phyloP scores from a whole-genome alignment of 1,284 basidiomycete genomes.

The Abortiporus biennis region DNA sequence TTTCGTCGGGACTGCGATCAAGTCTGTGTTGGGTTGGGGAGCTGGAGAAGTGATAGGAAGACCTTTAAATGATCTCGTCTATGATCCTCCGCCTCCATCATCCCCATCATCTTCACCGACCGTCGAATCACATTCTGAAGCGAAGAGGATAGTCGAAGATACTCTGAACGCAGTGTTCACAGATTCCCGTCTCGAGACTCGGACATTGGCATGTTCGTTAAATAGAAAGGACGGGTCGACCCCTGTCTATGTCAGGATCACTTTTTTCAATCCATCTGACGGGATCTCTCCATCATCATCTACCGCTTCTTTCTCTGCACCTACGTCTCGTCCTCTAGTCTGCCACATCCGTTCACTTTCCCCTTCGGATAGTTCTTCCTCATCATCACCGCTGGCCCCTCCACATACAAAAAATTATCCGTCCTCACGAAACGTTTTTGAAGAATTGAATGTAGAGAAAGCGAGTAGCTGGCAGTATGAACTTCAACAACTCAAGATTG shows the following conservation, averaged over 20 bases:
- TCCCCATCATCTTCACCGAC: too few species aligned
- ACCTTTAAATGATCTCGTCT: conserved; percentile 26
- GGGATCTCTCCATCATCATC: neutral
- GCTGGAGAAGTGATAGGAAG: conserved; percentile 67
- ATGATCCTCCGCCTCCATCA: too few species aligned
- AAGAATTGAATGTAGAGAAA: conserved; percentile 60
- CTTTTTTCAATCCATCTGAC: neutral
- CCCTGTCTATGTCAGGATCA: neutral
- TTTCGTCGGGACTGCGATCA: conserved; percentile 42
- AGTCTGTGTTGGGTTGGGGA: conserved; percentile 60
- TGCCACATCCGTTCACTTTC: conserved; percentile 16
- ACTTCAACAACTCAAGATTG: conserved; percentile 76
- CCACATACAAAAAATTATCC: conserved; percentile 19
- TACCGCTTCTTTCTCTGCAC: neutral
- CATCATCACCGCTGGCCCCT: neutral
- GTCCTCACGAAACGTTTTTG: conserved; percentile 64
- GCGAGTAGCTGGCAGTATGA: conserved; percentile 90
- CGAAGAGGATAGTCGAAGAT: neutral
- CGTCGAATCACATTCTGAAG: too few species aligned
- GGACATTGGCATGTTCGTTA: neutral
- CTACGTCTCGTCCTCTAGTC: conserved; percentile 19
- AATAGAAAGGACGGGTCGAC: neutral
- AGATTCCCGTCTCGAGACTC: neutral
- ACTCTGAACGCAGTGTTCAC: neutral
- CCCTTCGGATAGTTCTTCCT: neutral